A percentile compares a stretch with the other conserved stretches of the same genome.
Conservation (phyloP, 1,139 yeast genomes). For the Protomyces lactucae-debilis region DNA sequence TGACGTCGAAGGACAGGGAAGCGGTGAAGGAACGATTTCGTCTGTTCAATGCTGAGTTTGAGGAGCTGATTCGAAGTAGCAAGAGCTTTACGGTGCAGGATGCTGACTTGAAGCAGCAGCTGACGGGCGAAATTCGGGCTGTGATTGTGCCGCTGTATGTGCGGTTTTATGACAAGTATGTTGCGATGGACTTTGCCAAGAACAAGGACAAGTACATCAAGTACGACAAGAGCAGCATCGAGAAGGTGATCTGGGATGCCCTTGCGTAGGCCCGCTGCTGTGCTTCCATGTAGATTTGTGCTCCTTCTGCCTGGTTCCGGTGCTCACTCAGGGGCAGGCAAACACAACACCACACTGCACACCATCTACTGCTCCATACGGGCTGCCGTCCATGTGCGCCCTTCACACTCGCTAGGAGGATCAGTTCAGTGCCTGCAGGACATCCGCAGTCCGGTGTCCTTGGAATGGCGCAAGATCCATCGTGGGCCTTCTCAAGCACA, state of each 20-base stretch:
- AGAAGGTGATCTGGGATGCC: slow-evolving; percentile 23
- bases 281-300: no score
- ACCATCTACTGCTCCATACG: no score
- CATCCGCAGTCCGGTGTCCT: no score
- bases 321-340: no score
- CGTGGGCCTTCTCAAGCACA: no score
- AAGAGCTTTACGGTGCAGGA: slow-evolving; percentile 64
- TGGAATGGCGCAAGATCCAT: no score
- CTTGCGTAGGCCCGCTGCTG: background rate
- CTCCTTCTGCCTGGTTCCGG: no score
- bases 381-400: no score
- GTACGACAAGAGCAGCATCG: slow-evolving; percentile 49
- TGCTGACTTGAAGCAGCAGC: slow-evolving; percentile 54
- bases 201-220: slow-evolving; percentile 68
- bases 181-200: slow-evolving; percentile 66
- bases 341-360: no score
- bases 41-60: slow-evolving; percentile 73
- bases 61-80: slow-evolving; percentile 61
- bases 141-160: slow-evolving; percentile 77
- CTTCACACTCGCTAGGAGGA: no score
- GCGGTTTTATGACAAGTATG: slow-evolving; percentile 73
- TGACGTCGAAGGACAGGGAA: slow-evolving; percentile 69
- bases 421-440: no score
- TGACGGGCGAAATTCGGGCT: slow-evolving; percentile 58
- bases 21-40: slow-evolving; percentile 77